Evolutionary conservation across 202 grass and related monocot species (phyloP), one percentile per base, ranked within the genome.

Genomic region (Alloteropsis angusta): DNA sequence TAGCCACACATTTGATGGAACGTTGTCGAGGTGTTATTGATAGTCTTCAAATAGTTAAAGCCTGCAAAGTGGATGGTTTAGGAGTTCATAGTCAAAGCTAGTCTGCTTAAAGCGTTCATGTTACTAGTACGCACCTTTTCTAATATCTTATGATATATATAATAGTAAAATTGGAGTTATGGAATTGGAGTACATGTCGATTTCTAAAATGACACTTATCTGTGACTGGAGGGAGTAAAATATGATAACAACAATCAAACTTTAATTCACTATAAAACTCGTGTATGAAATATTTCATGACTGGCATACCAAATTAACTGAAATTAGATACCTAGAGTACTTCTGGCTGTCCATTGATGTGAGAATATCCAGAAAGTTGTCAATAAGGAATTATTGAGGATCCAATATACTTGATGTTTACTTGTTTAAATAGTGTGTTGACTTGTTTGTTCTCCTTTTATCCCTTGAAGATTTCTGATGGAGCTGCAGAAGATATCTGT

Each of bases 401-500:
- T 69, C 41, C 60, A 74, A 9, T 82, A 61, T 74, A 25, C 9
- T 36, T 77, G 80, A 44, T 74, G 22, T 81, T n/a, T 72, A 77
- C 48, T 28, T 22, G 11, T 77, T 78, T 71, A 34, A 50, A 72
- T 82, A 37, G 9, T 21, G 4, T 68, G 39, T 60, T 84, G 64
- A 47, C 55, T 85, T 81, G 19, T 82, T 64, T 69, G 70, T 76
- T 74, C 78, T 49, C 8, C 72, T 13, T 80, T 84, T 76, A 37
- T 19, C 52, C 60, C 28, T 84, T 76, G 58, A 89, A 98, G 96
- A 83, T 98, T 89, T 95, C 90, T 87, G 72, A 74, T 84, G 92
- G 80, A 82, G 92, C 90, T 60, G 96, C 87, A 71, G 80, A 92
- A 80, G 92, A 93, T 66, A 88, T 95, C 45, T 83, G 69, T 85